Percentiles rank a stretch among this genome's conserved stretches.
Conservation (phyloP, 208 protist genomes). For the Acanthamoeba royreba region DNA sequence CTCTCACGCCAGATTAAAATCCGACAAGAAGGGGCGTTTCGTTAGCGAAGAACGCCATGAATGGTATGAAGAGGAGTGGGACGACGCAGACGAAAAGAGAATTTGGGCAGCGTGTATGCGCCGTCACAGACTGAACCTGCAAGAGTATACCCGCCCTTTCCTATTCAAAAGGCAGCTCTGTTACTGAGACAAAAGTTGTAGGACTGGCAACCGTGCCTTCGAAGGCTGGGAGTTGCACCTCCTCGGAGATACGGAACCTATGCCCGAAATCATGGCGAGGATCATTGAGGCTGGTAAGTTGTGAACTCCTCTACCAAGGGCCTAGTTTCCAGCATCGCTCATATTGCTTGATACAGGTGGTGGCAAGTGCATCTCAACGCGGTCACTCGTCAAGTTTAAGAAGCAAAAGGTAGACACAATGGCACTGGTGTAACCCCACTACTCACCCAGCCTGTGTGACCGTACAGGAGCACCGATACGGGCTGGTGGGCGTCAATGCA, state of each 20-base stretch:
- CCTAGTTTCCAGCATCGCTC: background rate
- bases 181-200: background rate
- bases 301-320: background rate
- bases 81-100: background rate
- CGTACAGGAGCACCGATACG: background rate
- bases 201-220: background rate
- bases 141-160: background rate
- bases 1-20: background rate
- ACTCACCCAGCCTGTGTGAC: background rate
- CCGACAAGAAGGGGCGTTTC: background rate
- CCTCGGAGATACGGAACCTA: background rate
- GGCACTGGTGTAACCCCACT: background rate
- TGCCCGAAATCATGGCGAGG: background rate
- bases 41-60: background rate
- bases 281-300: background rate
- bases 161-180: background rate
- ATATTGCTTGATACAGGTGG: background rate
- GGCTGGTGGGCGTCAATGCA: background rate
- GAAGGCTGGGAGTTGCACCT: background rate
- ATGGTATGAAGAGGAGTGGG: constrained; percentile 11
- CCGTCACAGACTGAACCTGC: background rate
- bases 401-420: background rate
- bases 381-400: background rate
- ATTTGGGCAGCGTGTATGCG: constrained; percentile 1
- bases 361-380: background rate